Conservation (phyloP, 768 basidiomycete genomes). For the Austroboletus eburneus region DNA sequence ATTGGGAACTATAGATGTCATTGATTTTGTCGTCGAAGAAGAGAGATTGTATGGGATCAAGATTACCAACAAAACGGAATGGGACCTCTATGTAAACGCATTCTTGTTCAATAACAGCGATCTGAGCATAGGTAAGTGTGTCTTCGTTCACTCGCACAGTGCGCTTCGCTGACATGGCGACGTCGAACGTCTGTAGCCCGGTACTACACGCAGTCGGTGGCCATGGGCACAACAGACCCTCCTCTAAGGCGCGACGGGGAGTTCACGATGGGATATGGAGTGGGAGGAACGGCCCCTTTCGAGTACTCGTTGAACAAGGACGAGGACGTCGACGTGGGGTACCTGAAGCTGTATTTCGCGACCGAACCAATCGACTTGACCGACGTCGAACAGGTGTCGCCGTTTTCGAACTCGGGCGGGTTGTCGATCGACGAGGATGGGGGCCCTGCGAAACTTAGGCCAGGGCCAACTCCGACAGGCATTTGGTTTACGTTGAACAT, state of each 20-base stretch:
- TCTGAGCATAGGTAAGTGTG: conserved; percentile 31
- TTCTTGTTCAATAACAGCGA: conserved; percentile 43
- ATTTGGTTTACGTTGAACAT: conserved; percentile 18
- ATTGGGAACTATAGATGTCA: background rate
- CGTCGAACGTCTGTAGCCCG: conserved; percentile 4
- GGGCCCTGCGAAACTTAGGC: conserved; percentile 1
- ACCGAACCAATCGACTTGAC: conserved; percentile 34
- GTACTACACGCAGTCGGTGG: conserved; percentile 5
- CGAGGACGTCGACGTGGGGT: conserved; percentile 37
- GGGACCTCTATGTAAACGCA: conserved; percentile 36
- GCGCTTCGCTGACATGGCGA: background rate
- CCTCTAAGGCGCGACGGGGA: conserved; percentile 5
- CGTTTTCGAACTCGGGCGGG: conserved; percentile 17
- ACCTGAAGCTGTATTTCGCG: conserved; percentile 42
- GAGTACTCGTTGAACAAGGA: conserved; percentile 28
- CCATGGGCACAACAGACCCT: background rate
- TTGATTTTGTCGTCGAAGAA: conserved; percentile 23
- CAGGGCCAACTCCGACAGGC: background rate
- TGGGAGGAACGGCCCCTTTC: conserved; percentile 32
- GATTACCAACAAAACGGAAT: conserved; percentile 31
- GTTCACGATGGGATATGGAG: conserved; percentile 40
- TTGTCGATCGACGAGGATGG: background rate
- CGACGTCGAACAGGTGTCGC: conserved; percentile 31
- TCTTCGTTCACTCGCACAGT: too few species aligned
- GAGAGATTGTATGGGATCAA: conserved; percentile 31